Evolutionary conservation across 306 rosid species (phyloP).

Genomic region (Sechiopsis laciniata): DNA sequence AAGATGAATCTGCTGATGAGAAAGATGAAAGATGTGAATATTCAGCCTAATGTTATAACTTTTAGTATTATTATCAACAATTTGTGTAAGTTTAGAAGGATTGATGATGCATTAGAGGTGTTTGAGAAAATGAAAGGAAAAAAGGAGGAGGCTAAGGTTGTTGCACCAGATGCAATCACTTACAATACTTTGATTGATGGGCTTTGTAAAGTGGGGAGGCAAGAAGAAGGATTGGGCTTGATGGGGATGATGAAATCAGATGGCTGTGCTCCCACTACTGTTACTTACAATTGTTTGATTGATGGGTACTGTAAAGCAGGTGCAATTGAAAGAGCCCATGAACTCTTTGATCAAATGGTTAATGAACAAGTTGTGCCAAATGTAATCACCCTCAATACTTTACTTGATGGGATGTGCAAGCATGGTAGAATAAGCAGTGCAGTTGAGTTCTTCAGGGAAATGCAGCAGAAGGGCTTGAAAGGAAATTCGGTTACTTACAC

Average conservation of each 20-base stretch:
- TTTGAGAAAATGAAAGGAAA: conserved; percentile 47
- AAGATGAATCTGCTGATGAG: conserved; percentile 56
- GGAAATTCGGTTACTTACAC: conserved; percentile 57
- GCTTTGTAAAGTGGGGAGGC: conserved; percentile 80
- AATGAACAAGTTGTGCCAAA: conserved; percentile 43
- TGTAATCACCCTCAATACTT: conserved; percentile 57
- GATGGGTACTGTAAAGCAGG: conserved; percentile 26
- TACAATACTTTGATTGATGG: conserved; percentile 73
- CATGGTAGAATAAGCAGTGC: conserved; percentile 51
- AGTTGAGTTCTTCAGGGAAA: conserved; percentile 48
- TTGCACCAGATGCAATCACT: conserved; percentile 52
- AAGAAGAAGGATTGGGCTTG: conserved; percentile 58
- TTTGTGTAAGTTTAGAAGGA: conserved; percentile 64
- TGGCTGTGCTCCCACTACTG: conserved; percentile 37
- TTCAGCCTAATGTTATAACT: conserved; percentile 50
- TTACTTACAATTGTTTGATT: conserved; percentile 71
- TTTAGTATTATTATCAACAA: conserved; percentile 55
- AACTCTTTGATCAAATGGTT: conserved; percentile 55
- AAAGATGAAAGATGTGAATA: conserved; percentile 58
- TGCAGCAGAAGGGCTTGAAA: conserved; percentile 50
- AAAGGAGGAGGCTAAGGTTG: conserved; percentile 25
- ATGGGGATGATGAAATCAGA: conserved; percentile 55
- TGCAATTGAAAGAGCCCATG: conserved; percentile 44
- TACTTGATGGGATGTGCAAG: conserved; percentile 68
- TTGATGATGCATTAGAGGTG: conserved; percentile 56